These are phyloP conservation scores for Boletus pseudopeckii DNA, from an alignment of 768 basidiomycete genomes.

Conservation along the genomic window DNA sequence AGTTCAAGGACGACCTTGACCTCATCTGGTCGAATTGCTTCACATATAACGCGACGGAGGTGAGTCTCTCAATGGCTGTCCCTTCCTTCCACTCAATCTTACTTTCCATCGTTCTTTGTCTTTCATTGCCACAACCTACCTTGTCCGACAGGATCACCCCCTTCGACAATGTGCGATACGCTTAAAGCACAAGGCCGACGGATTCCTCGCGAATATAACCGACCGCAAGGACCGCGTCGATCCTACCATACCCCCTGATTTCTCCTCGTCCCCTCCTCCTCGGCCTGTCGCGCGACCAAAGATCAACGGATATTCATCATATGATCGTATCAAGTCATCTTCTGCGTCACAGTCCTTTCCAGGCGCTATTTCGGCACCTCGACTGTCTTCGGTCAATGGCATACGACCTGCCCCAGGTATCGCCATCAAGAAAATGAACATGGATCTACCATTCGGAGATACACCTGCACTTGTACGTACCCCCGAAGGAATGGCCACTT, in stretches of 20 bases:
- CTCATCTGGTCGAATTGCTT: slow-evolving; percentile 97
- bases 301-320: slow-evolving; percentile 39
- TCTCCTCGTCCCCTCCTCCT: slow-evolving; percentile 29
- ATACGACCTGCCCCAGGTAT: slow-evolving; percentile 9
- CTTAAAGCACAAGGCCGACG: slow-evolving; percentile 80
- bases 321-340: slow-evolving; percentile 21
- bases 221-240: slow-evolving; percentile 82
- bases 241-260: slow-evolving; percentile 55
- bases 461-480: slow-evolving; percentile 68
- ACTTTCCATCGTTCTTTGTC: not conserved
- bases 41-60: slow-evolving; percentile 88
- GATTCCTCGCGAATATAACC: slow-evolving; percentile 82
- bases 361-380: not conserved
- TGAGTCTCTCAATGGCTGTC: slow-evolving; percentile 37
- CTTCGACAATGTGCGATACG: slow-evolving; percentile 78
- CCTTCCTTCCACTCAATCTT: not conserved
- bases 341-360: slow-evolving; percentile 20
- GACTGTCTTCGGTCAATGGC: slow-evolving; percentile 18
- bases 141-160: slow-evolving; percentile 68
- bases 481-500: slow-evolving; percentile 67
- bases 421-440: slow-evolving; percentile 17
- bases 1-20: slow-evolving; percentile 92
- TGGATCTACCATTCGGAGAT: slow-evolving; percentile 58
- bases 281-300: slow-evolving; percentile 40
- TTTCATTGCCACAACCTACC: not conserved